phyloP scores from a whole-genome alignment of 176 grass and related monocot genomes.

The Phragmites australis region DNA sequence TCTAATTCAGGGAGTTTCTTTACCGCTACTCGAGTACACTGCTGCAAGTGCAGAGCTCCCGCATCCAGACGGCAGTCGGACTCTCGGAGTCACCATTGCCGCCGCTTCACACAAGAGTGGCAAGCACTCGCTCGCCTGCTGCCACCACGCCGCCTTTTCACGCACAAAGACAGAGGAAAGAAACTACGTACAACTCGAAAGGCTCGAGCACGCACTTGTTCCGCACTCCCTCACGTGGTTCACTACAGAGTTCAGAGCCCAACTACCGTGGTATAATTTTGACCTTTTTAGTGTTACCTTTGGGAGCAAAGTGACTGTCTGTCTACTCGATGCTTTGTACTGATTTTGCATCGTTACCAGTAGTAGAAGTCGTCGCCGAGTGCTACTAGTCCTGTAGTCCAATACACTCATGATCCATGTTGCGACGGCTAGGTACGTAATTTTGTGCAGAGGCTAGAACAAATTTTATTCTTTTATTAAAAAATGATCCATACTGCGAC shows the following conservation, averaged over 20 bases:
- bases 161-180: background rate
- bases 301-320: background rate
- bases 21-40: background rate
- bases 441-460: too few species aligned
- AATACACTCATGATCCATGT: too few species aligned
- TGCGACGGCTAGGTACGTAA: too few species aligned
- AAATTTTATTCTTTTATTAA: too few species aligned
- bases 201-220: background rate
- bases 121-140: background rate
- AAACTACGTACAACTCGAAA: background rate
- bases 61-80: background rate
- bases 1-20: too few species aligned
- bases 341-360: background rate
- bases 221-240: conserved; percentile 1
- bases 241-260: background rate
- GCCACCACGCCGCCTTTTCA: background rate
- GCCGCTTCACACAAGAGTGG: background rate
- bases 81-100: too few species aligned
- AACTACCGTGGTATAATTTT: background rate
- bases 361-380: background rate
- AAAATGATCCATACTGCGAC: too few species aligned
- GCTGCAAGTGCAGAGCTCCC: background rate
- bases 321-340: background rate
- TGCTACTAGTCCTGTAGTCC: too few species aligned
- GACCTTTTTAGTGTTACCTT: background rate